phyloP scores from a whole-genome alignment of 2,329 filamentous ascomycete genomes.

The Verticillium dahliae region DNA sequence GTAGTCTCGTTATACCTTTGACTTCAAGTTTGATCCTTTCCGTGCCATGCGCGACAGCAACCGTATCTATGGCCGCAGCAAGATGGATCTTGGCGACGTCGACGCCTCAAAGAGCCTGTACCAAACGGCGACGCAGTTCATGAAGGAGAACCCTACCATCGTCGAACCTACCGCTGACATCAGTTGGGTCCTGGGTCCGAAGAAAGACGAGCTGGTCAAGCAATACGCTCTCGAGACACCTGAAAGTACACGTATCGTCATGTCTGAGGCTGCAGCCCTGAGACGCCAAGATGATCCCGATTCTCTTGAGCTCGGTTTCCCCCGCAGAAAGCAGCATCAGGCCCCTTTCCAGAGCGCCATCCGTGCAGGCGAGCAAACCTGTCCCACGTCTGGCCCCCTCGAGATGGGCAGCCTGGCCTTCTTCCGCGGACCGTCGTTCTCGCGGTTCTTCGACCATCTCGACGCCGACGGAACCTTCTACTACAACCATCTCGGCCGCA shows the following conservation, averaged over 20 bases:
- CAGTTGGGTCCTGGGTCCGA: conserved; percentile 34
- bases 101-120: conserved; percentile 37
- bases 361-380: conserved; percentile 17
- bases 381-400: conserved; percentile 45
- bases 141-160: conserved; percentile 34
- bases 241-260: not conserved
- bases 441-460: conserved; percentile 41
- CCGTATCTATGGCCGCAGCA: conserved; percentile 67
- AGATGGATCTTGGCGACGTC: conserved; percentile 38
- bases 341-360: not conserved
- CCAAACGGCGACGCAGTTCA: conserved; percentile 36
- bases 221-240: conserved; percentile 7
- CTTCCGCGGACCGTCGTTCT: conserved; percentile 40
- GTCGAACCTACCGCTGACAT: conserved; percentile 41
- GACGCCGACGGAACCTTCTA: conserved; percentile 42
- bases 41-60: conserved; percentile 78
- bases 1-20: conserved; percentile 46
- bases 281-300: not conserved
- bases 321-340: not conserved
- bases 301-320: not conserved
- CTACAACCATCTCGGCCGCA: conserved; percentile 38
- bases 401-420: conserved; percentile 46
- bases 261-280: conserved; percentile 1
- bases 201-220: conserved; percentile 11
- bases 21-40: conserved; percentile 79